Evolutionary conservation across 129 eudicot species (phyloP).

Genomic region (Flaveria brownii): DNA sequence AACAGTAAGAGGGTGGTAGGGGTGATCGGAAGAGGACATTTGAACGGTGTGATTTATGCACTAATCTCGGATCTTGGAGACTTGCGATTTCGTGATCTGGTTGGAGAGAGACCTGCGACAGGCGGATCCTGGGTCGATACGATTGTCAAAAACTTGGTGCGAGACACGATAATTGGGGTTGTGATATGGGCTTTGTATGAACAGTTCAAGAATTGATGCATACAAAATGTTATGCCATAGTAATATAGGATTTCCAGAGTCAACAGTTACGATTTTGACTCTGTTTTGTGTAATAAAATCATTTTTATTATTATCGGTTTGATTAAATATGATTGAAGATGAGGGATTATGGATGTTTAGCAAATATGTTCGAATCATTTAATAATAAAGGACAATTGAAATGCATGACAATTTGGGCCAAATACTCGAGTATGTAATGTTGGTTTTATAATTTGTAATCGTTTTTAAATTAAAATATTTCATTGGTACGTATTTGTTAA

Average conservation of each 20-base stretch:
- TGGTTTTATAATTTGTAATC: too few relatives aligned
- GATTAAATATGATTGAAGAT: conserved; percentile 5
- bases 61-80: conserved; percentile 77
- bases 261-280: neutral
- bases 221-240: neutral
- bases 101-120: conserved; percentile 53
- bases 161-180: conserved; percentile 79
- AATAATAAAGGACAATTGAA: too few relatives aligned
- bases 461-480: too few relatives aligned
- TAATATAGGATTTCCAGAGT: neutral
- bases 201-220: conserved; percentile 44
- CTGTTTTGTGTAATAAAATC: neutral
- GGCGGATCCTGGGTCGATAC: conserved; percentile 48
- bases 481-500: too few relatives aligned
- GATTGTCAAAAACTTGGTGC: conserved; percentile 50
- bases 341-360: neutral
- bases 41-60: conserved; percentile 89
- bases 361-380: conserved; percentile 3
- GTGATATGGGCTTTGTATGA: conserved; percentile 79
- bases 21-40: conserved; percentile 87
- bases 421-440: too few relatives aligned
- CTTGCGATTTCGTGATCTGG: conserved; percentile 78
- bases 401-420: too few relatives aligned
- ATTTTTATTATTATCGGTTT: neutral
- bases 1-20: conserved; percentile 81